Evolutionary conservation across 345 rosid species (phyloP).

Genomic region (Eutrema heterophyllum): DNA sequence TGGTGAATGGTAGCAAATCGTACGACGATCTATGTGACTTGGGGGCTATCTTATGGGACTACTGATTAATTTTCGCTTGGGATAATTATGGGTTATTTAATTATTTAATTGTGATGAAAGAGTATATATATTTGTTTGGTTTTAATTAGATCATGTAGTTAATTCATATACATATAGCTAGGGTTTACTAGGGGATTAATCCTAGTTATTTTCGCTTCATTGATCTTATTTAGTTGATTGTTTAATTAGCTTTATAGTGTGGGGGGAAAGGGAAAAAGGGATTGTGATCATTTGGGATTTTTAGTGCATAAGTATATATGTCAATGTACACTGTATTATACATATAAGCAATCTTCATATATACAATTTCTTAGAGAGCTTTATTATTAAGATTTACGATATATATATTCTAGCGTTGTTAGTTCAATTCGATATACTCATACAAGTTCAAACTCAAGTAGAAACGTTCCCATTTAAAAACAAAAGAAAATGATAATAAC

Average conservation of each 20-base stretch:
- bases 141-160: constrained; percentile 18
- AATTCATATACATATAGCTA: constrained; percentile 16
- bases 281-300: constrained; percentile 20
- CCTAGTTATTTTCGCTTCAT: constrained; percentile 16
- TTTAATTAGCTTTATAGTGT: constrained; percentile 19
- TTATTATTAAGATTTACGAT: background rate
- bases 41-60: constrained; percentile 29
- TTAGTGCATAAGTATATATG: constrained; percentile 19
- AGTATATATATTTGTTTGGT: constrained; percentile 30
- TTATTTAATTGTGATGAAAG: constrained; percentile 21
- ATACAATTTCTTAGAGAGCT: background rate
- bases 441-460: background rate
- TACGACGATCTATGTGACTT: constrained; percentile 33
- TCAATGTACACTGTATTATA: constrained; percentile 9
- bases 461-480: background rate
- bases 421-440: background rate
- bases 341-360: constrained; percentile 10
- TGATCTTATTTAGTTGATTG: constrained; percentile 23
- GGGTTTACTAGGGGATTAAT: constrained; percentile 20
- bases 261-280: background rate
- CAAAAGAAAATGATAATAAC: background rate
- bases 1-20: constrained; percentile 25
- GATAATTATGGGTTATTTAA: background rate
- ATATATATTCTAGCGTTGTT: background rate
- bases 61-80: constrained; percentile 4